Base-by-base conservation (phyloP, 768 basidiomycete genomes). In the Chalciporus piperatus region DNA sequence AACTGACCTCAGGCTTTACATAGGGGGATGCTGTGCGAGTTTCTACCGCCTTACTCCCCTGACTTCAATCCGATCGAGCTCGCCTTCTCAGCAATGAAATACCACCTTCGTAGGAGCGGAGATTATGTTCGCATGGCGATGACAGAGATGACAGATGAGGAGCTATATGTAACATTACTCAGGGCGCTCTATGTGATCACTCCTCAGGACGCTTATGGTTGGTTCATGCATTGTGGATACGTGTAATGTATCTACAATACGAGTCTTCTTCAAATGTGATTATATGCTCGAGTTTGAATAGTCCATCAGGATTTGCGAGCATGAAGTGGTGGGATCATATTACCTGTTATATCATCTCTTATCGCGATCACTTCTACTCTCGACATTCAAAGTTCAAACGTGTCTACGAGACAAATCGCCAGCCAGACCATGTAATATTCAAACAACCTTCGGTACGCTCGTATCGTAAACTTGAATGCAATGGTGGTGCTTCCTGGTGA, bases 21-120 rank as follows among this genome's bases (percentile, higher is more conserved):
- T n/a, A 48, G 47, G 17, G 47, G 47, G 12, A 41, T 48, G 28
- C 40, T 42, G 3, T 56, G 25, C 5, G 45, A 56, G 20, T 73
- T 63, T 52, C 46, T 68, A 2, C 69, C 70, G 1, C 62, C 68
- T 16, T 71, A 71, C 37, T 71, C 70, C 0, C 65, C 70, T 0
- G 59, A 71, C 40, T 58, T 55, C 25, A 66, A 71, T 35, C 70
- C 64, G 0, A 70, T 71, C 22, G 61, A 70, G 37, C 57, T 64
- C 28, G 64, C 65, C 1, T 70, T 64, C 25, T 67, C 59, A 0
- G 50, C 49, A 0, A 63, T 68, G 48, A 68, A 66, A 39, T 23
- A 35, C 2, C 47, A 48, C 14, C 27, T 48, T 16, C 13, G 19
- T 30, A n/a, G 40, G 9, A 33, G 40, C 8, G 19, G 48, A 4